Evolutionary conservation across 1,284 basidiomycete species (phyloP), one percentile per base, ranked within the genome.

Genomic region (Ganoderma lucidum): DNA sequence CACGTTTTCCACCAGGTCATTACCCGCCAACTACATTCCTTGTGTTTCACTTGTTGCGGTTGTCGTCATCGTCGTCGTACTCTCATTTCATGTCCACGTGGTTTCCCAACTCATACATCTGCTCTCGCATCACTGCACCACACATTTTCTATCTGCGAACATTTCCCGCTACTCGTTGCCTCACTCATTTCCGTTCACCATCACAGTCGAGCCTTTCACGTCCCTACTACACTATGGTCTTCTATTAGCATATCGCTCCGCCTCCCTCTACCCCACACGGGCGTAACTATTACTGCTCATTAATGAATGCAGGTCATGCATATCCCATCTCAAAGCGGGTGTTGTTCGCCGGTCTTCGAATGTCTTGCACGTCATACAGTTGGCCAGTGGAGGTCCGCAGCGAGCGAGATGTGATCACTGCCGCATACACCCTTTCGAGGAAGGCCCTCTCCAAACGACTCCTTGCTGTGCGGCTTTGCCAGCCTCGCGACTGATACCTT

Each of bases 321-420:
- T 4, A 15, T 41, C n/a, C 39, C 30, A 15, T 41, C n/a, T 30
- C 30, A n/a, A 17, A 19, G 42, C 56, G 17, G 6, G 28, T 60
- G 37, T 44, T 37, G 28, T 15, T 41, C 23, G 15, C n/a, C 15
- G 6, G n/a, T 55, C 53, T 6, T 42, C 9, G 37, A 30, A 45
- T 69, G n/a, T 15, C 28, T 42, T 30, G n/a, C 44, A 28, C 45
- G 58, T 66, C 66, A 71, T 28, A n/a, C 15, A 8, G 74, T 53
- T 14, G 74, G 77, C 83, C 82, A 80, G 62, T 77, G 68, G 84
- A 81, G 77, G 37, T 92, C 87, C 6, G 85, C 87, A 55, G 88
- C 90, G 12, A 98, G 85, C 1, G 93, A 92, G 69, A 96, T 84
- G 78, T 98, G 96, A 80, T 98, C 96, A 75, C 94, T 96, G 12